These are phyloP conservation scores for Yamadazyma conglobata DNA, from an alignment of 1,139 yeast species.

Conservation along the genomic window DNA sequence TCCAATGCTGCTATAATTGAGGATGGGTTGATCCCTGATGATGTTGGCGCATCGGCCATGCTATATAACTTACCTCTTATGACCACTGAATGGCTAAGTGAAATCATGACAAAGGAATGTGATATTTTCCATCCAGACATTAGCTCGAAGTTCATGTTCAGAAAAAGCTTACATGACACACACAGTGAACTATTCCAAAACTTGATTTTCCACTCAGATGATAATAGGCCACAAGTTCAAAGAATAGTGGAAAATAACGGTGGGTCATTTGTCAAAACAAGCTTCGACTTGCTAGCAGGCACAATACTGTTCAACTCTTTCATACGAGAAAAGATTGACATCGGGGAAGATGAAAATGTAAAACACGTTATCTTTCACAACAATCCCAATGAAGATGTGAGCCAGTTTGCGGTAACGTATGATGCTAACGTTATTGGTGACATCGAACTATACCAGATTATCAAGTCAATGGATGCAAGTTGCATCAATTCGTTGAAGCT, in stretches of 20 bases:
- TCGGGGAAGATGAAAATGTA: not conserved
- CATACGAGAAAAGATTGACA: constrained; percentile 5
- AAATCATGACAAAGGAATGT: constrained; percentile 1
- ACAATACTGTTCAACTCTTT: constrained; percentile 5
- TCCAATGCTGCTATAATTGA: constrained; percentile 7
- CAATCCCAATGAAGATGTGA: constrained; percentile 3
- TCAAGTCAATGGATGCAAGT: constrained; percentile 3
- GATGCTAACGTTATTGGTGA: constrained; percentile 5
- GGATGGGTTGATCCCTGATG: constrained; percentile 1
- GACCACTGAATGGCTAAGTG: constrained; percentile 9
- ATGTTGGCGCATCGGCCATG: constrained; percentile 8
- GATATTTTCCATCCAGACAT: constrained; percentile 5
- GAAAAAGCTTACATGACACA: constrained; percentile 4
- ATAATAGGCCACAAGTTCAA: constrained; percentile 5
- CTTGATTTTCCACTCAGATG: constrained; percentile 7
- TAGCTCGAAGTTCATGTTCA: constrained; percentile 6
- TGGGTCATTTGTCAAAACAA: constrained; percentile 3
- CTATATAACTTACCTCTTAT: constrained; percentile 6
- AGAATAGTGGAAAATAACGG: constrained; percentile 5
- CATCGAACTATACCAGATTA: constrained; percentile 4
- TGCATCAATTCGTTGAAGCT: not conserved
- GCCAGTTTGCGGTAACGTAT: constrained; percentile 6
- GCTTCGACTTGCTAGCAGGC: constrained; percentile 7
- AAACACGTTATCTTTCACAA: constrained; percentile 5
- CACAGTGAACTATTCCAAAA: constrained; percentile 4